phyloP scores from a whole-genome alignment of 768 basidiomycete species.

The Hypholoma sublateritium region DNA sequence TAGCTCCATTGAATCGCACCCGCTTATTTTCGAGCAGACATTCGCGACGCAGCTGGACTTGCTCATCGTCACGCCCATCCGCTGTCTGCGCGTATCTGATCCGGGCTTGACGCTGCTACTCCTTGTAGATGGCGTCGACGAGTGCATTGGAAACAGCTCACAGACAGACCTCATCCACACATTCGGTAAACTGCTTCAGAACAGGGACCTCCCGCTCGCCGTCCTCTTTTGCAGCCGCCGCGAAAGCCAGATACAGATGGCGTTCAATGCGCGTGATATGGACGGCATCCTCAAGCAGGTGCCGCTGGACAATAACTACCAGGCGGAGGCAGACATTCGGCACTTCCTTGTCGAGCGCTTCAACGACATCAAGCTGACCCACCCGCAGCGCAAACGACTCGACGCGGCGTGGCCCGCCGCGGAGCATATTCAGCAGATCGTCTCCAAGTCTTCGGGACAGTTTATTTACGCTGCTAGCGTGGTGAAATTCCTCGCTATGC shows the following conservation, averaged over 20 bases:
- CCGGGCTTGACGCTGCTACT: neutral
- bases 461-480: constrained; percentile 14
- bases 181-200: neutral
- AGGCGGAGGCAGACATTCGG: constrained; percentile 2
- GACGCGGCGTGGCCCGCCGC: constrained; percentile 2
- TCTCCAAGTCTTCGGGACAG: constrained; percentile 9
- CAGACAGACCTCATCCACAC: constrained; percentile 3
- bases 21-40: constrained; percentile 10
- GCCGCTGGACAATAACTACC: constrained; percentile 5
- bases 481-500: too few relatives aligned
- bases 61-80: constrained; percentile 8
- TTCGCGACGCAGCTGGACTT: constrained; percentile 9
- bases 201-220: neutral
- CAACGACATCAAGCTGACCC: neutral
- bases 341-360: constrained; percentile 1
- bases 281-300: neutral
- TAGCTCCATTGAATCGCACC: too few relatives aligned
- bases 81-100: neutral
- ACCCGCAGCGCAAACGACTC: constrained; percentile 3
- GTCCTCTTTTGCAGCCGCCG: constrained; percentile 12
- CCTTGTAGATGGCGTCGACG: constrained; percentile 14
- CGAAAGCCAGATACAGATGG: neutral
- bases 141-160: constrained; percentile 1
- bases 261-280: neutral
- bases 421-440: neutral